Evolutionary conservation across 208 protist species (phyloP).

Genomic region (Wallacemonas collosoma): DNA sequence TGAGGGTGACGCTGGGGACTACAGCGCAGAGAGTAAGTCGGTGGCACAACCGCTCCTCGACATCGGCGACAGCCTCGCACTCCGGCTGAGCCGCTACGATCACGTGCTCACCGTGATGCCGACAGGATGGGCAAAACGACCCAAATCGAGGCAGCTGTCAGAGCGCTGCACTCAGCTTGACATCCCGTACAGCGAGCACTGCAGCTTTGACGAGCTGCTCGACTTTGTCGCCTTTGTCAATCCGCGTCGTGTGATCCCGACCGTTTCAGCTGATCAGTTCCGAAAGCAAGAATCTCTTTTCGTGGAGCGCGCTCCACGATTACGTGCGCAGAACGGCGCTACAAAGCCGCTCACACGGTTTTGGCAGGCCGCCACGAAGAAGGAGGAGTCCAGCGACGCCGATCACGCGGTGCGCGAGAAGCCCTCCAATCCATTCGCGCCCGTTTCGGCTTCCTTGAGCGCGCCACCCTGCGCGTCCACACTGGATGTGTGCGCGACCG

Average conservation of each 20-base stretch:
- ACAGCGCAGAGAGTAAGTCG: no score
- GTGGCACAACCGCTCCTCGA: slow-evolving; percentile 15
- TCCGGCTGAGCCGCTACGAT: slow-evolving; percentile 57
- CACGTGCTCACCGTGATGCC: slow-evolving; percentile 73
- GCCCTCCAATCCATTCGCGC: neutral
- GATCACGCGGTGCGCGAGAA: neutral
- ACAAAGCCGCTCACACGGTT: slow-evolving; percentile 73
- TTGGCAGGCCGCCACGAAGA: slow-evolving; percentile 16
- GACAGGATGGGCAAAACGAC: slow-evolving; percentile 76
- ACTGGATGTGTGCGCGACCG: neutral
- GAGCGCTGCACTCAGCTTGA: slow-evolving; percentile 39
- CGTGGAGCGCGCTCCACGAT: slow-evolving; percentile 60
- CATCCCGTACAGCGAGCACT: slow-evolving; percentile 90
- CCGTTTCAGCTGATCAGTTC: slow-evolving; percentile 76
- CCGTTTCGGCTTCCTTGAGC: neutral
- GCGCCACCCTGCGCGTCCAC: no score
- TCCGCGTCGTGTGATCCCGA: slow-evolving; percentile 65
- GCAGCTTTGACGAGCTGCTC: slow-evolving; percentile 80
- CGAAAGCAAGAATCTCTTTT: slow-evolving; percentile 68
- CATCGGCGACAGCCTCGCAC: slow-evolving; percentile 38
- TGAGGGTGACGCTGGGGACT: neutral
- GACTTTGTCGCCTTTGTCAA: slow-evolving; percentile 80
- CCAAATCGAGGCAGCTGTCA: slow-evolving; percentile 24
- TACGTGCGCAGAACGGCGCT: slow-evolving; percentile 47
- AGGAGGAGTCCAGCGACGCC: neutral